These are phyloP conservation scores for Exophiala spinifera DNA, from an alignment of 2,329 filamentous ascomycete genomes.

Conservation along the genomic window DNA sequence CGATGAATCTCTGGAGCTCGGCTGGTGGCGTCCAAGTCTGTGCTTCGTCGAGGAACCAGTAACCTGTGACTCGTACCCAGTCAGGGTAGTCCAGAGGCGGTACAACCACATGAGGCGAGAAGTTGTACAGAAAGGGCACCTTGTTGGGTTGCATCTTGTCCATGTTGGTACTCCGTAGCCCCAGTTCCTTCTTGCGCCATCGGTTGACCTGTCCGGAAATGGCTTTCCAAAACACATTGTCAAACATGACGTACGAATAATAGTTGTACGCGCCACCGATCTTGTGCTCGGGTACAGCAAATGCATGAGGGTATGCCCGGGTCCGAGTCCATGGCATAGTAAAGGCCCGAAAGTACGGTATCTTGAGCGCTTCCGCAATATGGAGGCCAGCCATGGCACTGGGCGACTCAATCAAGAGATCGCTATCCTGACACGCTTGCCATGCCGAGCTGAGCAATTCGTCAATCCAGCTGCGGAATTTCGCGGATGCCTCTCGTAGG, in stretches of 20 bases:
- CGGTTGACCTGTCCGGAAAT: slow-evolving; percentile 87
- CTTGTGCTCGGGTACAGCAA: slow-evolving; percentile 87
- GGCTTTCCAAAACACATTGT: slow-evolving; percentile 94
- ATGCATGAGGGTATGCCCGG: slow-evolving; percentile 91
- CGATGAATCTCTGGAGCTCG: slow-evolving; percentile 77
- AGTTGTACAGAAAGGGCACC: slow-evolving; percentile 98
- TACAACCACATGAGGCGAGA: slow-evolving; percentile 88
- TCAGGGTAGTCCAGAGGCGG: slow-evolving; percentile 94
- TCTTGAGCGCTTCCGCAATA: slow-evolving; percentile 86
- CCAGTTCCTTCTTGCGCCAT: slow-evolving; percentile 80
- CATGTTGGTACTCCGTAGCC: slow-evolving; percentile 74
- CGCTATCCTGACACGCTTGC: slow-evolving; percentile 77
- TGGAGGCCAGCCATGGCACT: slow-evolving; percentile 98
- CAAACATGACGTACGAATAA: slow-evolving; percentile 92
- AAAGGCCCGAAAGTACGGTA: slow-evolving; percentile 96
- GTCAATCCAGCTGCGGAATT: slow-evolving; percentile 94
- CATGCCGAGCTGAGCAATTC: slow-evolving; percentile 79
- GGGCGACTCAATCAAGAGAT: slow-evolving; percentile 90
- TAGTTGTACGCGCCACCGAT: slow-evolving; percentile 96
- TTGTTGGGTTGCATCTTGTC: slow-evolving; percentile 95
- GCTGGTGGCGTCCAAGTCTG: slow-evolving; percentile 65
- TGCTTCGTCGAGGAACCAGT: slow-evolving; percentile 91
- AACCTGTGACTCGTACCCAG: slow-evolving; percentile 95
- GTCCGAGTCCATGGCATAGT: slow-evolving; percentile 99
- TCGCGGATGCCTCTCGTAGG: slow-evolving; percentile 77